phyloP scores from a whole-genome alignment of 2,329 filamentous ascomycete species.

The Colletotrichum acutatum region DNA sequence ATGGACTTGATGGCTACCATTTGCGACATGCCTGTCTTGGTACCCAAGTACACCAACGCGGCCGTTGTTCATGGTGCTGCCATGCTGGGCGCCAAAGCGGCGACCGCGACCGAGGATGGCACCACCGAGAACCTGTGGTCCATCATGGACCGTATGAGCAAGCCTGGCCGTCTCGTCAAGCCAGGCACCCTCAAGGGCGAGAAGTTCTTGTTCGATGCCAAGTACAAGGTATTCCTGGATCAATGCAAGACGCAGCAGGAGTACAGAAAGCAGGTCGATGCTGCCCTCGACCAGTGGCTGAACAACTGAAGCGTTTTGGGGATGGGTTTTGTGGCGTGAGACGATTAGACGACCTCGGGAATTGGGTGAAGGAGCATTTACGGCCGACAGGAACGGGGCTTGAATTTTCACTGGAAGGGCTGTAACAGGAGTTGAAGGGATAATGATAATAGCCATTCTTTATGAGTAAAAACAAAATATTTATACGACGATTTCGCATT shows the following conservation, averaged over 20 bases:
- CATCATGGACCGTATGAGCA: constrained; percentile 98
- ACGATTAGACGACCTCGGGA: background rate
- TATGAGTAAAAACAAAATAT: background rate
- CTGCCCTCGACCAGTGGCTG: constrained; percentile 55
- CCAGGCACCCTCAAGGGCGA: constrained; percentile 78
- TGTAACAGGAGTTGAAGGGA: constrained; percentile 14
- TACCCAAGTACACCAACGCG: constrained; percentile 92
- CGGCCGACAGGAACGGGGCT: background rate
- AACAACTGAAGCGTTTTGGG: constrained; percentile 11
- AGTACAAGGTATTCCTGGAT: constrained; percentile 96
- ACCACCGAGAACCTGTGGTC: constrained; percentile 90
- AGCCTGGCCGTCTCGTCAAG: constrained; percentile 85
- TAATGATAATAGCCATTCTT: constrained; percentile 28
- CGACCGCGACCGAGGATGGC: constrained; percentile 80
- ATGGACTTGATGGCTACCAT: constrained; percentile 92
- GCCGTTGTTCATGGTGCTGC: constrained; percentile 98
- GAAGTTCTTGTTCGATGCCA: constrained; percentile 83
- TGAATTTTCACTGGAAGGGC: background rate
- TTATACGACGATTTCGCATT: background rate
- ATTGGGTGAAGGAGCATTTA: background rate
- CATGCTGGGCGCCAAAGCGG: constrained; percentile 98
- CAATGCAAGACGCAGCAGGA: constrained; percentile 87
- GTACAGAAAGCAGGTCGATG: constrained; percentile 84
- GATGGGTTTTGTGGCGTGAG: background rate
- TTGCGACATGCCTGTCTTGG: constrained; percentile 91